Base-by-base conservation (phyloP, 495 filamentous ascomycete species). In the Penicillium cataractarum region DNA sequence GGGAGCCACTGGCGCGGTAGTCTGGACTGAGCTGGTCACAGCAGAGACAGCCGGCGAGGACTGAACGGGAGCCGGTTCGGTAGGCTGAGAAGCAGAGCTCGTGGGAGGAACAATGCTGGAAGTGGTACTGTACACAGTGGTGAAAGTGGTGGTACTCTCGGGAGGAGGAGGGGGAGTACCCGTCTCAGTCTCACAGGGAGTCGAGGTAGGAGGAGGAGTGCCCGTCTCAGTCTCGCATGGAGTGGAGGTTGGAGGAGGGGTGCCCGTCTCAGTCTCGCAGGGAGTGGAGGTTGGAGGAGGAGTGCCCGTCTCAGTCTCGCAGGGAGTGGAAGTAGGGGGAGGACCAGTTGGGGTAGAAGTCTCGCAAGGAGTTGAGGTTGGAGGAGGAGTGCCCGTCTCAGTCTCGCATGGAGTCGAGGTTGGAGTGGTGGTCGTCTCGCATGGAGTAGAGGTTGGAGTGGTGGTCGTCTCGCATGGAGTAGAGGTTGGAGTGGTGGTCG, bases 71-170 rank as follows among this genome's bases (percentile, higher is more conserved):
- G 51, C 61, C 4, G 65, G 57, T 17, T 19, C 44, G 17, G 55
- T 59, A 27, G 62, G 13, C 50, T 55, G 32, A n/a, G n/a, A n/a
- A 15, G 60, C 57, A 42, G 60, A 15, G 46, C 6, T 60, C 13
- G 64, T 12, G 26, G 46, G 19, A 50, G 62, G 48, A 21, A 51
- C 56, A 42, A 52, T 42, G 22, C 39, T 37, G 32, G 53, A 44
- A 12, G 46, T 57, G 0, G 70, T 70, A 6, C 58, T 65, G 17
- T 48, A 65, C 10, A 63, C 67, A 9, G 60, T 65, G 6, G 70
- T 72, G 13, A 65, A 57, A 22, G 58, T 59, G 13, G 61, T 64
- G 35, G 57, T 50, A n/a, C 22, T 57, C 29, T 19, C 57, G 4
- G 65, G 60, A 32, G 65, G 59, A 27, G 61, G 55, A 53, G 32